phyloP scores from a whole-genome alignment of 2,329 filamentous ascomycete species.

The Cytospora chrysosperma region DNA sequence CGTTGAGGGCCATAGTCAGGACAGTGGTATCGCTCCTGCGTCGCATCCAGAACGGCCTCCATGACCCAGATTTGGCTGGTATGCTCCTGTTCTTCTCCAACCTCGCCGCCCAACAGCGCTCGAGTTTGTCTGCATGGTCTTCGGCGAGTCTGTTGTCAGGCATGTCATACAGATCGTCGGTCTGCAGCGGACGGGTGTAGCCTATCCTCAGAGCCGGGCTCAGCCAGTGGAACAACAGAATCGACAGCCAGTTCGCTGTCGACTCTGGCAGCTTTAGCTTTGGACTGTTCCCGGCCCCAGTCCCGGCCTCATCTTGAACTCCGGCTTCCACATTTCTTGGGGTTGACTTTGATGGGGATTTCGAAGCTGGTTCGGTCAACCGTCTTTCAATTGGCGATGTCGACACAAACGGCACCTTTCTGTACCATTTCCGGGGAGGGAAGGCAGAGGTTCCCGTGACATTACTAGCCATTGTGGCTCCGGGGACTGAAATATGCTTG shows the following conservation, averaged over 20 bases:
- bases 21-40: conserved; percentile 30
- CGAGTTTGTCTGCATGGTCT: conserved; percentile 29
- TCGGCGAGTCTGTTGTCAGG: conserved; percentile 18
- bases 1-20: conserved; percentile 32
- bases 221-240: conserved; percentile 30
- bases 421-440: conserved; percentile 34
- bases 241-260: conserved; percentile 26
- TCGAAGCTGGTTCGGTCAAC: conserved; percentile 19
- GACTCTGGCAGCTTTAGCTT: conserved; percentile 26
- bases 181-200: conserved; percentile 28
- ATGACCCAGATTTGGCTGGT: background rate
- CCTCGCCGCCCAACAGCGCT: conserved; percentile 27
- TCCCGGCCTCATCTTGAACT: conserved; percentile 1
- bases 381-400: conserved; percentile 28
- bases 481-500: conserved; percentile 5
- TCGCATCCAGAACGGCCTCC: conserved; percentile 31
- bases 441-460: conserved; percentile 29
- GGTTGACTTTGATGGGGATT: background rate
- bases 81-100: conserved; percentile 19
- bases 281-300: background rate
- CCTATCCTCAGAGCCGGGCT: conserved; percentile 27
- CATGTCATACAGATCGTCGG: conserved; percentile 27
- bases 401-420: conserved; percentile 33
- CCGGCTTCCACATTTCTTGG: conserved; percentile 9
- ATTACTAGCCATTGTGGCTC: conserved; percentile 27